Evolutionary conservation across 2,329 filamentous ascomycete species (phyloP), one percentile per base, ranked within the genome.

Genomic region (Colletotrichum sojae): DNA sequence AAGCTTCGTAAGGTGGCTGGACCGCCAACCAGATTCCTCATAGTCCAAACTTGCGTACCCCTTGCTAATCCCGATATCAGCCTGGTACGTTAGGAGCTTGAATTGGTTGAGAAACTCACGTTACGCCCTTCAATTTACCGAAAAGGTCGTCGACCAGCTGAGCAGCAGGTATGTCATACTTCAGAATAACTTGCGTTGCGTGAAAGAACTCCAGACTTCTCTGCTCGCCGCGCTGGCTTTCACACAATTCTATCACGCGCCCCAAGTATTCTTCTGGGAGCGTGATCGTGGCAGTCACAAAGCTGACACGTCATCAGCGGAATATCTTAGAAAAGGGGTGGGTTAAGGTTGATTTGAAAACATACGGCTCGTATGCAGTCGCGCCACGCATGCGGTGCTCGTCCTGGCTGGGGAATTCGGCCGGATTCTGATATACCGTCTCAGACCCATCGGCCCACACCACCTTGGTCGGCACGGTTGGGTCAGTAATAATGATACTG

Each of bases 101-200:
- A 40, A 18, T 16, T 16, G 18, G 9, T 22, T 10, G 20, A 43
- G 5, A n/a, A 10, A 76, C 80, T 68, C 76, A 84, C 62, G 95
- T 98, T 0, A 90, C 88, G 45, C 94, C 94, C 80, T 99, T 99
- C 61, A 99, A 86, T 80, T 97, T 98, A 60, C 96, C 96, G 78
- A 99, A 99, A 77, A 99, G 92, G 80, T 99, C 96, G 74, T 98
- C 96, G 1, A 99, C 96, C 4, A 99, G 85, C 62, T 97, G 94
- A 2, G 94, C 90, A 1, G 97, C 87, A 0, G 96, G 96, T 1
- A 99, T 82, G 60, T 95, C 90, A 78, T 99, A 99, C 75, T 95
- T 95, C 40, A 99, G 84, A 71, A 99, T 98, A 67, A 98, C 95
- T 80, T 99, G 96, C 0, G 91, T 94, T 2, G 92, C 86, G 13